phyloP scores from a whole-genome alignment of 2,329 filamentous ascomycete genomes.

The Diaporthe sp. region DNA sequence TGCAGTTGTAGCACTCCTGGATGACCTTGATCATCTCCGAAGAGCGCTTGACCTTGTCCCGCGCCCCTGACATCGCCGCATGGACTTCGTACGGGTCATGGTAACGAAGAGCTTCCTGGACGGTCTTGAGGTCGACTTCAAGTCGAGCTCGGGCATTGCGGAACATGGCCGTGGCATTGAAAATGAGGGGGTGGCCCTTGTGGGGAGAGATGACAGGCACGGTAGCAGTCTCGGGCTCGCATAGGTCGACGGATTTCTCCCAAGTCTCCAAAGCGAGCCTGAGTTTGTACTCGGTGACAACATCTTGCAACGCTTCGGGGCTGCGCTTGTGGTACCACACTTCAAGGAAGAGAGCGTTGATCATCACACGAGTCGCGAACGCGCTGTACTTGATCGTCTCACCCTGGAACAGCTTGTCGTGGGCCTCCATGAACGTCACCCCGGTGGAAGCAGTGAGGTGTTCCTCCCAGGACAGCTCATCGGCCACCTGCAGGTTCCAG shows the following conservation, averaged over 20 bases:
- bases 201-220: constrained; percentile 94
- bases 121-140: constrained; percentile 94
- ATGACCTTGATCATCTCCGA: constrained; percentile 99
- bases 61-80: constrained; percentile 93
- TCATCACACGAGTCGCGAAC: constrained; percentile 97
- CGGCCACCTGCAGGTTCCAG: constrained; percentile 87
- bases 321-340: constrained; percentile 99
- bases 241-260: constrained; percentile 95
- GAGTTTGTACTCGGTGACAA: constrained; percentile 98
- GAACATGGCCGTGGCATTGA: constrained; percentile 98
- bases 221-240: constrained; percentile 89
- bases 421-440: constrained; percentile 92
- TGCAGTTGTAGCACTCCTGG: constrained; percentile 96
- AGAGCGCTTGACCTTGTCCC: constrained; percentile 94
- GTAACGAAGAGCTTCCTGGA: constrained; percentile 96
- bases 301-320: constrained; percentile 96
- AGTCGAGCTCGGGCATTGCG: constrained; percentile 93
- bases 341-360: constrained; percentile 97
- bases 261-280: constrained; percentile 97
- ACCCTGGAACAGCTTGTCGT: constrained; percentile 95
- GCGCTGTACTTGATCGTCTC: constrained; percentile 93
- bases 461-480: constrained; percentile 89
- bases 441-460: constrained; percentile 78
- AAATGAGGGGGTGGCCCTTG: constrained; percentile 95
- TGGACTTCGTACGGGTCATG: constrained; percentile 98